phyloP scores from a whole-genome alignment of 257 asterid species.

The Scutellaria galericulata region DNA sequence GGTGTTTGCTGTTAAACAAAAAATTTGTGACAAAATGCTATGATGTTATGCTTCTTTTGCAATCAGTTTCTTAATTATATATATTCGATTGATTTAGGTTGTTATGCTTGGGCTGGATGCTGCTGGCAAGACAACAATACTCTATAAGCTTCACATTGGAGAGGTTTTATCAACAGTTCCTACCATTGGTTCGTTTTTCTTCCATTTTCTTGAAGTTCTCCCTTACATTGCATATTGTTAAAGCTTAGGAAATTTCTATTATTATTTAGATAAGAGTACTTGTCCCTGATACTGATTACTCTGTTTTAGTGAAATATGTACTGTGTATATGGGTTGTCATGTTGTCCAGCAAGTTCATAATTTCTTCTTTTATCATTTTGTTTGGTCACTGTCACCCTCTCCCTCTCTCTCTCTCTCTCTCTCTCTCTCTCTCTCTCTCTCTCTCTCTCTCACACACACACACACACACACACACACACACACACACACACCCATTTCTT shows the following conservation, averaged over 20 bases:
- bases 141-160: slow-evolving; percentile 96
- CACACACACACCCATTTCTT: background rate
- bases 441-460: too few species aligned
- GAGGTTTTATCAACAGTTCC: slow-evolving; percentile 99
- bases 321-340: background rate
- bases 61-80: slow-evolving; percentile 4
- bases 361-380: slow-evolving; percentile 26
- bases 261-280: slow-evolving; percentile 8
- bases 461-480: background rate
- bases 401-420: too few species aligned
- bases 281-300: slow-evolving; percentile 5
- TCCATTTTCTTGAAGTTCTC: background rate
- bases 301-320: slow-evolving; percentile 21
- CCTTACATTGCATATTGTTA: slow-evolving; percentile 21
- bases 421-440: too few species aligned
- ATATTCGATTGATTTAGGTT: slow-evolving; percentile 56
- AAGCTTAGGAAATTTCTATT: slow-evolving; percentile 11
- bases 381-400: background rate
- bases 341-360: slow-evolving; percentile 18
- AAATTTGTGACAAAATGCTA: slow-evolving; percentile 16
- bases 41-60: slow-evolving; percentile 17
- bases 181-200: slow-evolving; percentile 75
- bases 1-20: background rate
- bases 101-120: slow-evolving; percentile 99
- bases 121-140: slow-evolving; percentile 99